Evolutionary conservation across 768 basidiomycete genomes (phyloP), one percentile per base, ranked within the genome.

Genomic region (Lentinula detonsa): DNA sequence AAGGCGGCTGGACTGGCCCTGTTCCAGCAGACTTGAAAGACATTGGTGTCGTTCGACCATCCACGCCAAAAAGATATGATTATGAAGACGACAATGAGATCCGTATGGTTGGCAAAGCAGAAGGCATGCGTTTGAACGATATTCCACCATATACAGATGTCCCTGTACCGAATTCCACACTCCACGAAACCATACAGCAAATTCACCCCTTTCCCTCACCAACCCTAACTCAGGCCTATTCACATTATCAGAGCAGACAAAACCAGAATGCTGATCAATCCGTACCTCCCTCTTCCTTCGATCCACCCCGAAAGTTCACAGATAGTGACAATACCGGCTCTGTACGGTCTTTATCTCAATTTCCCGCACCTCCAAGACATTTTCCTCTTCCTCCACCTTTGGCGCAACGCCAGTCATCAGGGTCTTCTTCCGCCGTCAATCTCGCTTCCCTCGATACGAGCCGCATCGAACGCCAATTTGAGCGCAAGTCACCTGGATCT

Each of bases 281-380:
- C 18, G 34, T 65, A 10, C 69, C 68, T 6, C 69, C 71, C 5
- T 70, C 69, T n/a, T 69, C 70, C 13, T 71, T 75, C n/a, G 75
- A 77, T 39, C 73, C 74, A 60, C 75, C 70, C 54, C 73, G 67
- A 35, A 70, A 70, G 51, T 76, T 72, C 23, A 68, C 74, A 10
- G 78, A 81, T 57, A 68, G 28, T 46, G 50, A 74, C 10, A 73
- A 78, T 50, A 76, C 77, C 8, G 80, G 78, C 40, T 85, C 86
- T 31, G 78, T 88, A n/a, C 79, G 86, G 18, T 86, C 88, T 1
- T 74, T 91, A 23, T 88, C 86, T 35, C 86, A 85, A 0, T 91
- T 91, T 70, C 90, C 90, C 23, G 72, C 80, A 0, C 90, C 90
- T 15, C 90, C 90, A 0, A 83, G 82, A 0, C 88, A 90, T 69